A percentile compares a stretch with the other conserved stretches of the same genome.
These are phyloP conservation scores for Naganishia sp. DNA, from an alignment of 1,284 basidiomycete species.

Conservation along the genomic window DNA sequence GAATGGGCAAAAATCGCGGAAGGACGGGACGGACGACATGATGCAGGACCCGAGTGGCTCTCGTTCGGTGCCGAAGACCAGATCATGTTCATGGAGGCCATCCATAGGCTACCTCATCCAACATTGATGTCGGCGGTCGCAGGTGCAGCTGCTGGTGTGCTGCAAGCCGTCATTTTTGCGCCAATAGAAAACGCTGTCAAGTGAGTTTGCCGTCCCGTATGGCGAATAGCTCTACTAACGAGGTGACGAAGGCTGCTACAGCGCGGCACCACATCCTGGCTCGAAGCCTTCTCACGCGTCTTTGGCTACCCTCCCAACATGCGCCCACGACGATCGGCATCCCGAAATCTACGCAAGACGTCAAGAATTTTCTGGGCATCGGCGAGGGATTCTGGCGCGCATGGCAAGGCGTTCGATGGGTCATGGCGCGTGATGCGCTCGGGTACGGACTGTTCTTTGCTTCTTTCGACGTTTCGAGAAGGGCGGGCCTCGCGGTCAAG, in stretches of 20 bases:
- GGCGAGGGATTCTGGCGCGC: slow-evolving; percentile 29
- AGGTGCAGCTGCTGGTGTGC: slow-evolving; percentile 48
- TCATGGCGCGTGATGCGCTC: slow-evolving; percentile 29
- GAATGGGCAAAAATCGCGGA: slow-evolving; percentile 2
- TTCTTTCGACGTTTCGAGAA: slow-evolving; percentile 50
- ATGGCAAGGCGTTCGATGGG: slow-evolving; percentile 32
- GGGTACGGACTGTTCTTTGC: slow-evolving; percentile 53
- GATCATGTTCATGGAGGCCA: slow-evolving; percentile 39
- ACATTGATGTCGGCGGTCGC: slow-evolving; percentile 49
- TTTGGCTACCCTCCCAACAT: slow-evolving; percentile 29
- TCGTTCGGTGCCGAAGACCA: slow-evolving; percentile 41
- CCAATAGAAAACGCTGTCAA: slow-evolving; percentile 53
- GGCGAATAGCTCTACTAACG: background rate
- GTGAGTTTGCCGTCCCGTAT: slow-evolving; percentile 34
- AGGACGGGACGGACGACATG: slow-evolving; percentile 8
- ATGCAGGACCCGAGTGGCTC: slow-evolving; percentile 26
- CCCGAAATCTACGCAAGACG: slow-evolving; percentile 28
- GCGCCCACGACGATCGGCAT: slow-evolving; percentile 20
- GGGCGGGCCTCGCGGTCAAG: slow-evolving; percentile 49
- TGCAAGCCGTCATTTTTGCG: slow-evolving; percentile 51
- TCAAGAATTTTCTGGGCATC: slow-evolving; percentile 32
- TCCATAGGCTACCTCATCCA: slow-evolving; percentile 41
- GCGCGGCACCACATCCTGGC: slow-evolving; percentile 32
- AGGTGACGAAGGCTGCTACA: slow-evolving; percentile 18
- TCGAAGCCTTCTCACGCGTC: slow-evolving; percentile 32